Percentiles rank a stretch among this genome's conserved stretches.
Evolutionary conservation across 2,329 filamentous ascomycete genomes (phyloP).

Genomic region (Seiridium unicorne): DNA sequence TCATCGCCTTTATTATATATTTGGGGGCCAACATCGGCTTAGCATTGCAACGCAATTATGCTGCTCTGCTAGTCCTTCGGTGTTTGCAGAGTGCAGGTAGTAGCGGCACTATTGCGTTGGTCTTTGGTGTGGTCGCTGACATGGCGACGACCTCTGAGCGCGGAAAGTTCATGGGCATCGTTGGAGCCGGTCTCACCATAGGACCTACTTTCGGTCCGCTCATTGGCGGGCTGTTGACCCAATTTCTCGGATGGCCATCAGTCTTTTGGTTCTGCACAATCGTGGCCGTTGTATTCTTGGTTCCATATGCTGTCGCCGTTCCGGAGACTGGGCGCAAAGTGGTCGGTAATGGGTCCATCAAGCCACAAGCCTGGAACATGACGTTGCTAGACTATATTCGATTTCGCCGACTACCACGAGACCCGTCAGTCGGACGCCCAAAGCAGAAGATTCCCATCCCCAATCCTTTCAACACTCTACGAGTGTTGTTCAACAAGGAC

Average conservation of each 20-base stretch:
- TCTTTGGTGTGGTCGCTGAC: conserved; percentile 71
- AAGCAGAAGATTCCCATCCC: conserved; percentile 48
- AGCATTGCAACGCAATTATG: conserved; percentile 55
- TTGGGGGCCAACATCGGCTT: conserved; percentile 58
- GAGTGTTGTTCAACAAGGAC: conserved; percentile 56
- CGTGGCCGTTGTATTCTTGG: conserved; percentile 44
- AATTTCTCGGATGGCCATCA: conserved; percentile 65
- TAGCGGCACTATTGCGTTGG: conserved; percentile 69
- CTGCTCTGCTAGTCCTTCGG: conserved; percentile 58
- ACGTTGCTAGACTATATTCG: conserved; percentile 50
- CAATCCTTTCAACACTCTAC: conserved; percentile 55
- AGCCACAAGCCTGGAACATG: conserved; percentile 56
- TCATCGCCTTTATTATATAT: conserved; percentile 57
- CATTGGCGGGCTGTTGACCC: conserved; percentile 61
- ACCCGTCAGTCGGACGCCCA: conserved; percentile 29
- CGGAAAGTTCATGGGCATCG: conserved; percentile 70
- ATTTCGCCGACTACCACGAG: conserved; percentile 30
- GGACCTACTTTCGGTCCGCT: conserved; percentile 56
- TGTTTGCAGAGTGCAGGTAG: conserved; percentile 64
- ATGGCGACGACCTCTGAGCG: conserved; percentile 67
- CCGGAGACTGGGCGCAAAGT: conserved; percentile 60
- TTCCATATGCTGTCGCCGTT: conserved; percentile 54
- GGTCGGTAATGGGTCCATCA: conserved; percentile 62
- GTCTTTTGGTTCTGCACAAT: conserved; percentile 71
- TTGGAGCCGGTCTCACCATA: conserved; percentile 57